phyloP scores from a whole-genome alignment of 2,329 filamentous ascomycete genomes.

The Zymoseptoria crescenta region DNA sequence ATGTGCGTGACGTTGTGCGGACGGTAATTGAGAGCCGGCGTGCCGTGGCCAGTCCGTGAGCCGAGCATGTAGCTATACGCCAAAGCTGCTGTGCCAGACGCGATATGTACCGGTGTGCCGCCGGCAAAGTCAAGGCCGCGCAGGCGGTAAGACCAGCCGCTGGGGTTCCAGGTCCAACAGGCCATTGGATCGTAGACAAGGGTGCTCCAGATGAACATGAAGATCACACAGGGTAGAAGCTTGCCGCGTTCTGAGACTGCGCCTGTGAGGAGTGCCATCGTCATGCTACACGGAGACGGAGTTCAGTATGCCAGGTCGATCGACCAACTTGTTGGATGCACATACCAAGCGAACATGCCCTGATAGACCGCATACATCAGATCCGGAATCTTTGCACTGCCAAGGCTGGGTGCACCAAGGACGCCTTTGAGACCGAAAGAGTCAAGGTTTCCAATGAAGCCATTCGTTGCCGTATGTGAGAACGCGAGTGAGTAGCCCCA shows the following conservation, averaged over 20 bases:
- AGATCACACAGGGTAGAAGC: conserved; percentile 80
- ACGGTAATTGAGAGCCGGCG: conserved; percentile 81
- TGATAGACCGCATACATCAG: conserved; percentile 80
- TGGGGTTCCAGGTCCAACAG: conserved; percentile 88
- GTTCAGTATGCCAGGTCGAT: neutral
- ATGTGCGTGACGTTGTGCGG: conserved; percentile 91
- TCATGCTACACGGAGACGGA: conserved; percentile 46
- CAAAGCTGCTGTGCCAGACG: conserved; percentile 75
- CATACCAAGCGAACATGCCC: conserved; percentile 67
- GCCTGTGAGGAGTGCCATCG: conserved; percentile 75
- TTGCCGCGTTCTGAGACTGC: conserved; percentile 80
- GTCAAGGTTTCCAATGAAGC: conserved; percentile 67
- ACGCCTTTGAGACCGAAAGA: conserved; percentile 76
- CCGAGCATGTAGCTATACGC: conserved; percentile 90
- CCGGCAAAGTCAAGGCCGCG: conserved; percentile 84
- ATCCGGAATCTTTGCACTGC: conserved; percentile 66
- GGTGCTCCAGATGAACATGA: conserved; percentile 90
- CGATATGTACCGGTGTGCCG: conserved; percentile 83
- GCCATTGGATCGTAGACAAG: conserved; percentile 87
- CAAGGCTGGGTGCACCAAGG: conserved; percentile 66
- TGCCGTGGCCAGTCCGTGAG: conserved; percentile 75
- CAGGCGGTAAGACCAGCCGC: conserved; percentile 71
- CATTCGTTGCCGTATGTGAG: conserved; percentile 61
- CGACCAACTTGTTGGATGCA: neutral
- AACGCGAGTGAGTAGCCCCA: conserved; percentile 84